Conservation (phyloP, 1,139 yeast species). For the Candida neerlandica region DNA sequence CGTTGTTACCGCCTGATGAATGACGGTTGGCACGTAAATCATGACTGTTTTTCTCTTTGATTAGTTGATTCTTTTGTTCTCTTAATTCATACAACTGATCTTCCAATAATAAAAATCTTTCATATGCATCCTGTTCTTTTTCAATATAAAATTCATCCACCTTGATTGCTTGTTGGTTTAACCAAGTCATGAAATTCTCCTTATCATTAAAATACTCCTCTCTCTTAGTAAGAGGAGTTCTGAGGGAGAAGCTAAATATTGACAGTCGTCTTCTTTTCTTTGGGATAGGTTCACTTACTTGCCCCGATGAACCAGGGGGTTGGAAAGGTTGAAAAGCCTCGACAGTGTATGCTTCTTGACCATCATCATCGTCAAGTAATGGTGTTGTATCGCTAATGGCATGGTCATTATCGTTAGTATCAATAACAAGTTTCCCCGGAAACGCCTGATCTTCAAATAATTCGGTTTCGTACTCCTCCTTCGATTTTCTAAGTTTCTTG, state of each 20-base stretch:
- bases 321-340: conserved; percentile 2
- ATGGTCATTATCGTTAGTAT: conserved; percentile 6
- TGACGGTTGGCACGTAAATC: conserved; percentile 8
- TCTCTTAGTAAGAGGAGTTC: conserved; percentile 18
- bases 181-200: conserved; percentile 59
- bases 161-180: conserved; percentile 57
- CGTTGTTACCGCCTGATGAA: conserved; percentile 14
- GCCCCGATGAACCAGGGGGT: conserved; percentile 4
- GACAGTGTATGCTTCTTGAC: conserved; percentile 9
- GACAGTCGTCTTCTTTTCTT: conserved; percentile 11
- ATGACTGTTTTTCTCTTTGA: conserved; percentile 19
- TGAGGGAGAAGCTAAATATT: conserved; percentile 26
- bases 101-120: conserved; percentile 62
- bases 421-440: neutral
- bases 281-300: neutral
- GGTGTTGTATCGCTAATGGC: conserved; percentile 33
- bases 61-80: conserved; percentile 45
- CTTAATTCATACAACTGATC: conserved; percentile 67
- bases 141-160: conserved; percentile 62
- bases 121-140: conserved; percentile 62
- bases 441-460: neutral
- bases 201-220: conserved; percentile 32
- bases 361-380: conserved; percentile 20
- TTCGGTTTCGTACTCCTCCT: conserved; percentile 15
- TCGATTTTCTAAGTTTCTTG: conserved; percentile 19